Evolutionary conservation across 2,329 filamentous ascomycete genomes (phyloP).

Genomic region (Colletotrichum salicis): DNA sequence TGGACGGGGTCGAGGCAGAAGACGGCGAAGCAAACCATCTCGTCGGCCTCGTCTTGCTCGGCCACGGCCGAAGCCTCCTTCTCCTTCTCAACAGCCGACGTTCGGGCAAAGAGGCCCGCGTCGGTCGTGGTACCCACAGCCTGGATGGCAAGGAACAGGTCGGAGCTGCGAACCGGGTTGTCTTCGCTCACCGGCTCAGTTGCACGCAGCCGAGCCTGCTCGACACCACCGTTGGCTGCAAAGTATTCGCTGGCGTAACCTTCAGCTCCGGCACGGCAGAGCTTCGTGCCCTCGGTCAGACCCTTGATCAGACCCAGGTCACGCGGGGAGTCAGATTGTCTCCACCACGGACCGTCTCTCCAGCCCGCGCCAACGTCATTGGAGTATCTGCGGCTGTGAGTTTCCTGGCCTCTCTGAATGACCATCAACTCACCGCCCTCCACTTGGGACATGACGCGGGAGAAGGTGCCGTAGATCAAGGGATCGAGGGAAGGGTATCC

Average conservation of each 20-base stretch:
- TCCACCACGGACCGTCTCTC: conserved; percentile 98
- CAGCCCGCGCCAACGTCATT: conserved; percentile 73
- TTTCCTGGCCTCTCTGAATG: conserved; percentile 91
- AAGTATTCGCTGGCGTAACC: conserved; percentile 89
- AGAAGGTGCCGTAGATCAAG: conserved; percentile 90
- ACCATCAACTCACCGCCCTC: conserved; percentile 96
- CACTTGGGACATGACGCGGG: conserved; percentile 97
- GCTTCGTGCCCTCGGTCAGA: conserved; percentile 86
- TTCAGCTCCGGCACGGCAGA: conserved; percentile 89
- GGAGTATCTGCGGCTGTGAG: conserved; percentile 74
- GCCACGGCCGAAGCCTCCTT: conserved; percentile 64
- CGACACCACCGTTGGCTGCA: conserved; percentile 78
- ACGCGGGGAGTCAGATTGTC: conserved; percentile 74
- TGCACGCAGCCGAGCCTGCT: conserved; percentile 81
- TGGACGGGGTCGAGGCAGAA: conserved; percentile 91
- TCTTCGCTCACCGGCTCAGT: conserved; percentile 81
- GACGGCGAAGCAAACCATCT: conserved; percentile 77
- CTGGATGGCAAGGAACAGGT: conserved; percentile 96
- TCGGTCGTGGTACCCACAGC: conserved; percentile 77
- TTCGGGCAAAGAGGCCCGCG: conserved; percentile 74
- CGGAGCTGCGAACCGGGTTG: conserved; percentile 91
- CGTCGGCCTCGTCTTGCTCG: conserved; percentile 65
- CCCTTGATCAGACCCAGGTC: conserved; percentile 85
- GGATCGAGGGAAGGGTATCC: conserved; percentile 96
- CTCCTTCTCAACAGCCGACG: conserved; percentile 63